Base-by-base conservation (phyloP, 1,284 basidiomycete species). In the Pseudozyma sp. region DNA sequence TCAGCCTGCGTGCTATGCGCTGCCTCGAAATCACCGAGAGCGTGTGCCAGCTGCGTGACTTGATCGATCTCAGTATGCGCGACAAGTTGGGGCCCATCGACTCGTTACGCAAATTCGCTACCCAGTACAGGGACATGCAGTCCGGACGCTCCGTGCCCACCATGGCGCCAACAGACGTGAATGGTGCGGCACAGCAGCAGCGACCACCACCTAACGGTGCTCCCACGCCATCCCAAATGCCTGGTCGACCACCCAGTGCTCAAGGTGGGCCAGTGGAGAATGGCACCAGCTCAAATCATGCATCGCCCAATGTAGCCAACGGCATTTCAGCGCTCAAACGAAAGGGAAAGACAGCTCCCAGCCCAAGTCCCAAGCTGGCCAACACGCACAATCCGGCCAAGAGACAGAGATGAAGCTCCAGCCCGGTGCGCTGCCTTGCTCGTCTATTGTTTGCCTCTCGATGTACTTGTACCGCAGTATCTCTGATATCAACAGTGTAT, bases 11-110 rank as follows among this genome's bases (percentile, higher is more conserved):
- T 24, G 75, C 79, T 5, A 80, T 80, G 79, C 67, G 79, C 8
- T 80, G 79, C 33, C 68, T 80, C 47, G 79, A 79, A 60, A 79
- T 80, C 56, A 79, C 78, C 31, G 79, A 80, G 43, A 75, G 69
- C 50, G 72, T 80, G 5, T 79, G 75, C 53, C 77, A 80, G 44
- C 62, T 80, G 34, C 63, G 78, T 33, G 78, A 78, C 40, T 57
- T 80, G 16, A 80, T 80, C 55, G 78, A 80, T 47, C 43, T 78
- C 7, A 68, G 72, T 65, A 54, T 54, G 58, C 62, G 62, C 39
- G 75, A 77, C 47, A 66, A 68, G 52, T 50, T 77, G 42, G 75
- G 75, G 2, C 75, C 75, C 34, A 63, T 74, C 47, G 72, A 76
- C 34, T 57, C 74, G 34, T 49, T 76, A 55, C 69, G 68, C 46